Evolutionary conservation across 495 filamentous ascomycete genomes (phyloP).

Genomic region (Margaritispora aquatica): DNA sequence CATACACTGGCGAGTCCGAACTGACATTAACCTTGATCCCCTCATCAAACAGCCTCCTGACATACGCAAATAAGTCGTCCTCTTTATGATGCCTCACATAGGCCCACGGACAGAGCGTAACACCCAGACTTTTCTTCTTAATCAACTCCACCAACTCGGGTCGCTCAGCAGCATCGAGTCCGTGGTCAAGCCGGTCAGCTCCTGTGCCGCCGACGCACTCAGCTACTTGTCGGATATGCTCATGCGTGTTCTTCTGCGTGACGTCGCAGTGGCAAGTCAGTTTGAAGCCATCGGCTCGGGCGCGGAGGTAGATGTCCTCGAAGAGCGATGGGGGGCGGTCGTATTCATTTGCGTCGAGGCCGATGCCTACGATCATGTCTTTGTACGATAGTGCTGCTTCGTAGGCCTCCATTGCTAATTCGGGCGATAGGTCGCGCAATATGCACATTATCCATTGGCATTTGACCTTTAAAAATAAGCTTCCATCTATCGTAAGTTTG

Average conservation of each 20-base stretch:
- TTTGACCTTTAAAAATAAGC: conserved; percentile 11
- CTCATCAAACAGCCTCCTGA: conserved; percentile 54
- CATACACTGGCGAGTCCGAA: conserved; percentile 71
- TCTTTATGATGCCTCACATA: conserved; percentile 61
- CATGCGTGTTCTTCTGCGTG: conserved; percentile 63
- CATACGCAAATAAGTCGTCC: conserved; percentile 44
- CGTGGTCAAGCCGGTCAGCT: conserved; percentile 54
- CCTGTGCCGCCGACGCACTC: conserved; percentile 47
- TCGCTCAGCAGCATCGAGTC: conserved; percentile 56
- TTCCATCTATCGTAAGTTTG: not conserved
- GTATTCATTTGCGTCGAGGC: conserved; percentile 61
- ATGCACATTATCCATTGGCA: conserved; percentile 57
- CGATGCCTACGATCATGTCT: conserved; percentile 52
- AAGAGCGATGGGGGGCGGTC: conserved; percentile 57
- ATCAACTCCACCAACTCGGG: conserved; percentile 48
- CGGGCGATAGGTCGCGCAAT: conserved; percentile 59
- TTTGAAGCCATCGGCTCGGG: conserved; percentile 41
- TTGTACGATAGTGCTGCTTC: conserved; percentile 35
- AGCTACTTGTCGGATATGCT: conserved; percentile 56
- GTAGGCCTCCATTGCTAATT: conserved; percentile 42
- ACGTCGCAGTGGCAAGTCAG: conserved; percentile 57
- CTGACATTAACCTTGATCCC: conserved; percentile 62
- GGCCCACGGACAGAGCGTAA: conserved; percentile 66
- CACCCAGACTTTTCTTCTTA: conserved; percentile 43
- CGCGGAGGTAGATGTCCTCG: conserved; percentile 47